Percentiles rank a stretch among this genome's conserved stretches.
These are phyloP conservation scores for Penicillium nordicum DNA, from an alignment of 2,329 filamentous ascomycete genomes.

Conservation along the genomic window DNA sequence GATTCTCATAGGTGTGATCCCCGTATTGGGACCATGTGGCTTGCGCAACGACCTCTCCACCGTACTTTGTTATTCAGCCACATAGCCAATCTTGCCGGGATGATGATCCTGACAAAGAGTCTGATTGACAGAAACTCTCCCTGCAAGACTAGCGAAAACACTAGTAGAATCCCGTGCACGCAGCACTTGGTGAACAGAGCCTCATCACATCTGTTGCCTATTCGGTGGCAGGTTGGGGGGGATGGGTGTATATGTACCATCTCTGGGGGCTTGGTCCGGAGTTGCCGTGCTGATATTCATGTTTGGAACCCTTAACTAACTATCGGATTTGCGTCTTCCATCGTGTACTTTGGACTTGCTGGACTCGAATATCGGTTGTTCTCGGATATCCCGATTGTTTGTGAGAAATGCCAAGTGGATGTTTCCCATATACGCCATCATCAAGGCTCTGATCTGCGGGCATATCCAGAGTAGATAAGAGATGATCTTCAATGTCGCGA, in stretches of 20 bases:
- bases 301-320: neutral
- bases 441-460: neutral
- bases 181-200: conserved; percentile 7
- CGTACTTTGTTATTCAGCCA: neutral
- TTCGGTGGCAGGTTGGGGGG: neutral
- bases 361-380: neutral
- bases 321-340: neutral
- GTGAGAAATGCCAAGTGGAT: neutral
- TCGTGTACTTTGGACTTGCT: neutral
- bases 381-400: neutral
- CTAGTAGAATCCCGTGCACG: conserved; percentile 6
- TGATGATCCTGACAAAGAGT: neutral
- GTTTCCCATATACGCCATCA: neutral
- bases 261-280: neutral
- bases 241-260: too few relatives aligned
- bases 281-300: neutral
- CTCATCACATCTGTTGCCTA: neutral
- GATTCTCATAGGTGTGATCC: neutral
- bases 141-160: neutral
- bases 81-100: neutral
- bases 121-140: neutral
- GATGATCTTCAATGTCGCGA: neutral
- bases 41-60: neutral
- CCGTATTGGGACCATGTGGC: neutral
- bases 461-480: neutral